A percentile compares a stretch with the other conserved stretches of the same genome.
phyloP scores from a whole-genome alignment of 257 asterid species.

The Nicotiana knightiana region DNA sequence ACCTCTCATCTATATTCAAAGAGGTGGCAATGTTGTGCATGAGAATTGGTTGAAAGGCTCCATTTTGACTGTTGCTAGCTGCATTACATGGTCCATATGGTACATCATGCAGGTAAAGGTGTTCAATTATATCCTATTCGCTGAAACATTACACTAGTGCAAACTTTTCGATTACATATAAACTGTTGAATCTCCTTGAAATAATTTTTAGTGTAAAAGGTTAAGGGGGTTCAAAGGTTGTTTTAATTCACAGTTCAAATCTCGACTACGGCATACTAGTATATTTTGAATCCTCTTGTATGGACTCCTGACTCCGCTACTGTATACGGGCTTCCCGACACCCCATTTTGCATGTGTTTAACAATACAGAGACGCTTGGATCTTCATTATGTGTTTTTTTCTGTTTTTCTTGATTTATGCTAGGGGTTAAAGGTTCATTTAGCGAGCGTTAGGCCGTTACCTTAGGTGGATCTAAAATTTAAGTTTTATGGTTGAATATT shows the following conservation, averaged over 20 bases:
- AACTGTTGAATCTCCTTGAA: too few relatives aligned
- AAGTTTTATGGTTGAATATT: too few relatives aligned
- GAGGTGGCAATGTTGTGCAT: conserved; percentile 33
- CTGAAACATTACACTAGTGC: too few relatives aligned
- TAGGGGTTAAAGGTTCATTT: background rate
- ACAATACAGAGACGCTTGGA: background rate
- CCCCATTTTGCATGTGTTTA: background rate
- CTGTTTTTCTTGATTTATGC: background rate
- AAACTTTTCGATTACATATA: too few relatives aligned
- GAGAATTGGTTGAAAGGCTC: conserved; percentile 67
- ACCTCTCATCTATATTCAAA: conserved; percentile 34
- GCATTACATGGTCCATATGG: conserved; percentile 65
- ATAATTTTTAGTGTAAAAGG: too few relatives aligned
- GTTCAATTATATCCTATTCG: too few relatives aligned
- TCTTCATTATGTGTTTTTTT: background rate
- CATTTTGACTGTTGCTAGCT: conserved; percentile 53
- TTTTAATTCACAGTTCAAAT: too few relatives aligned
- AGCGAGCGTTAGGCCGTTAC: background rate
- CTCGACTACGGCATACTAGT: too few relatives aligned
- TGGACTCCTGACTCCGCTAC: too few relatives aligned
- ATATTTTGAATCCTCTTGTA: too few relatives aligned
- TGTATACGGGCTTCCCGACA: background rate
- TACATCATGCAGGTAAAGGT: conserved; percentile 67
- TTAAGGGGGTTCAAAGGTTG: too few relatives aligned
- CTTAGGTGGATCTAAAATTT: too few relatives aligned